Evolutionary conservation across 345 rosid genomes (phyloP), one percentile per base, ranked within the genome.

Genomic region (Bruguiera parviflora): DNA sequence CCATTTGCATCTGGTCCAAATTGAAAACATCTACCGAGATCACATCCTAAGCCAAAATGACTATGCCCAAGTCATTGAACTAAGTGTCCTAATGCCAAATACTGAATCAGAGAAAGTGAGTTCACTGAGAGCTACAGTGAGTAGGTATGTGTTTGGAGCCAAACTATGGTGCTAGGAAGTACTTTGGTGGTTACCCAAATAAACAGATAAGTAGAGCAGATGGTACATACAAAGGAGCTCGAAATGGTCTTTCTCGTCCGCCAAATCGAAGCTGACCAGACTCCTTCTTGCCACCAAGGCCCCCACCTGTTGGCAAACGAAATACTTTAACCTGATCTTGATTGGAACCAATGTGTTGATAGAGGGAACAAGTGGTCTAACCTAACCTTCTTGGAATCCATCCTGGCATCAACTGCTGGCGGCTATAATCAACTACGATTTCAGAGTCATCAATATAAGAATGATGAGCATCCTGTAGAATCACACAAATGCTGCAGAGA

Each of bases 351-450:
- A 4, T 10, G 8, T 20, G 20, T 22, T 61, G 47, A 47, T 5
- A 66, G 47, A 49, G 35, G 28, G 32, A 67, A 33, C 46, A 43
- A 63, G 52, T 11, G 11, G 43, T 73, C 84, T 78, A 28, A 87
- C 99, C 99, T 87, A 95, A 83, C 87, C 99, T 84, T 84, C 99
- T 86, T n/a, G 99, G 99, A 73, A 95, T 89, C 97, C 97, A 95
- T 22, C 99, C 99, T 22, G 91, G 92, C 97, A 95, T 92, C 77
- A 92, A 59, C 64, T 83, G 92, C 65, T 95, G 97, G 56, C 97
- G 71, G 77, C 84, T 84, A 75, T 89, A 95, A 84, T 92, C 99
- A 77, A 90, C 97, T 69, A 89, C 78, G 78, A 92, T 79, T 82
- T 89, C 96, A 35, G 79, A 75, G 68, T 84, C 91, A 73, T 94